A percentile compares a stretch with the other conserved stretches of the same genome.
These are phyloP conservation scores for Lactarius psammicola DNA, from an alignment of 768 basidiomycete species.

Conservation along the genomic window DNA sequence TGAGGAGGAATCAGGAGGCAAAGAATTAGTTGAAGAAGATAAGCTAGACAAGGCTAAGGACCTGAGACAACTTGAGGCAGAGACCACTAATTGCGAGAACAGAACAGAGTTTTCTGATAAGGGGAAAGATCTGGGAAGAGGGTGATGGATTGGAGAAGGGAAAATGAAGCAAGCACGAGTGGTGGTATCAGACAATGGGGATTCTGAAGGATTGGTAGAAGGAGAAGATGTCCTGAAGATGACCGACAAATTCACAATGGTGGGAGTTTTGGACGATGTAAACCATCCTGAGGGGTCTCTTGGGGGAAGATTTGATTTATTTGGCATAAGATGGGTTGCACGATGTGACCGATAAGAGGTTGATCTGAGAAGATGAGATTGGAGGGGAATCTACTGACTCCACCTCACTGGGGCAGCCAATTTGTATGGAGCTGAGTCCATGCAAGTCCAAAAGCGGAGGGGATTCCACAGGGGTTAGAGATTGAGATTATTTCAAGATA, in stretches of 20 bases:
- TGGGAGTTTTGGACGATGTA: too few species aligned
- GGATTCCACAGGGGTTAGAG: too few species aligned
- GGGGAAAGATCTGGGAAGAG: background rate
- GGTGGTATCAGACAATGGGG: background rate
- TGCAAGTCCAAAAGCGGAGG: too few species aligned
- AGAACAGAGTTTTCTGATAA: background rate
- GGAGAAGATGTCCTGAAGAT: too few species aligned
- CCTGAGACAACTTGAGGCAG: background rate
- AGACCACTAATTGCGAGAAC: background rate
- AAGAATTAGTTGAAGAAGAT: too few species aligned
- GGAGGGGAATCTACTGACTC: slow-evolving; percentile 1
- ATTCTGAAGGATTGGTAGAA: background rate
- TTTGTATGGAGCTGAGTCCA: too few species aligned
- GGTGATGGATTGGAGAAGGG: background rate
- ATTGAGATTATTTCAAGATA: too few species aligned
- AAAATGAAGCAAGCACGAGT: background rate
- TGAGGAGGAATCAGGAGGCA: too few species aligned
- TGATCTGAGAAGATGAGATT: background rate
- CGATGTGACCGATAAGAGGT: background rate
- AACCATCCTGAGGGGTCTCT: background rate
- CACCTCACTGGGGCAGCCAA: background rate
- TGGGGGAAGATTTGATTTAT: background rate
- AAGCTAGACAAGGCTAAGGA: background rate
- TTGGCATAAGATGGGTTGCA: background rate
- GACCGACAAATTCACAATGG: too few species aligned